Evolutionary conservation across 2,329 filamentous ascomycete genomes (phyloP).

Genomic region (Cladobotryum protrusum): DNA sequence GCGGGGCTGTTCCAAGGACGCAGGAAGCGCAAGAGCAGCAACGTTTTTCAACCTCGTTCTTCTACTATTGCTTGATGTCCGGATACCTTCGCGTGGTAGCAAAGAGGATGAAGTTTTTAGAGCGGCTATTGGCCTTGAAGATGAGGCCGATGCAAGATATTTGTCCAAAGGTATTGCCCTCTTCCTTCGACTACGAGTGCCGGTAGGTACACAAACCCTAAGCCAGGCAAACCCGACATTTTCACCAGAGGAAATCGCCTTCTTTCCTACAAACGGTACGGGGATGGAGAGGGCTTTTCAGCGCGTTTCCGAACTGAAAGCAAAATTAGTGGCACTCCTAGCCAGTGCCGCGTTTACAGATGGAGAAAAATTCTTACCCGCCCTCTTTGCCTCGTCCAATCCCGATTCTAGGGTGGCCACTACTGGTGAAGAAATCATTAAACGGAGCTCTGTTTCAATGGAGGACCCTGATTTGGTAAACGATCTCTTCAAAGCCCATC

Average conservation of each 20-base stretch:
- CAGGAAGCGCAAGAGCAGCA: conserved; percentile 30
- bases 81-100: conserved; percentile 68
- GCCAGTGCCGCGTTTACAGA: conserved; percentile 83
- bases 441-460: conserved; percentile 67
- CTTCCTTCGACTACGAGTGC: conserved; percentile 48
- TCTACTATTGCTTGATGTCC: conserved; percentile 64
- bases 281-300: conserved; percentile 56
- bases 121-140: conserved; percentile 57
- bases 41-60: conserved; percentile 79
- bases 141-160: conserved; percentile 63
- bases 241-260: conserved; percentile 22
- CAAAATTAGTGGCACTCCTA: conserved; percentile 61
- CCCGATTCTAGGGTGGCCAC: conserved; percentile 73
- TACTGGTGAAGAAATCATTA: conserved; percentile 85
- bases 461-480: conserved; percentile 61
- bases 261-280: conserved; percentile 33
- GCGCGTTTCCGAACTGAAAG: conserved; percentile 41
- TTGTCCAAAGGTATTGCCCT: conserved; percentile 71
- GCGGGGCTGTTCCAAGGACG: conserved; percentile 25
- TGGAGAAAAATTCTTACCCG: conserved; percentile 74
- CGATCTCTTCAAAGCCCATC: conserved; percentile 67
- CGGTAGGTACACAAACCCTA: conserved; percentile 26
- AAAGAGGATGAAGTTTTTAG: conserved; percentile 70
- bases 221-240: conserved; percentile 28
- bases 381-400: conserved; percentile 77